Evolutionary conservation across 1,284 basidiomycete species (phyloP).

Genomic region (Sporisorium reilianum): DNA sequence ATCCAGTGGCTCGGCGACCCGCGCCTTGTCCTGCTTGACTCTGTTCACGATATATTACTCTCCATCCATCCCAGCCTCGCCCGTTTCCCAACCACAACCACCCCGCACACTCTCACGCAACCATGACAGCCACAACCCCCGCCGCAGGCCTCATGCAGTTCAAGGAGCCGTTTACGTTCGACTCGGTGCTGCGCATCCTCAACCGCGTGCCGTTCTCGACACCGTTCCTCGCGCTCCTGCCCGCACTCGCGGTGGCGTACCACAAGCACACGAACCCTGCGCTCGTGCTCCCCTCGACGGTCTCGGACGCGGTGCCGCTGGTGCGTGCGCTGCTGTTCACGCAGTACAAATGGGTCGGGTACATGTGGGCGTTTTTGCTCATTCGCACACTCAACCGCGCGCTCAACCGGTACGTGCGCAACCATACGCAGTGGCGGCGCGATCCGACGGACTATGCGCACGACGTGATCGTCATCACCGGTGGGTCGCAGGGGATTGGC

Average conservation of each 20-base stretch:
- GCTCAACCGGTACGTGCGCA: conserved; percentile 57
- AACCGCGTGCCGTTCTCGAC: conserved; percentile 56
- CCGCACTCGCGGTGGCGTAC: conserved; percentile 49
- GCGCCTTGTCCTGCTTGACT: too few species aligned
- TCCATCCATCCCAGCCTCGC: too few species aligned
- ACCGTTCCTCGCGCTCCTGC: conserved; percentile 58
- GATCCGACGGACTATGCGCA: conserved; percentile 61
- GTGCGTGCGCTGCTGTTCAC: conserved; percentile 46
- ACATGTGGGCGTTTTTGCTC: conserved; percentile 53
- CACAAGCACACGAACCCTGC: conserved; percentile 41
- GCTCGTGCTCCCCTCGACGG: conserved; percentile 4
- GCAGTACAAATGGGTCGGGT: conserved; percentile 58
- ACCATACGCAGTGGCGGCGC: conserved; percentile 53
- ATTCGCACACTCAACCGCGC: conserved; percentile 51
- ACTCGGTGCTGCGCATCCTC: conserved; percentile 49
- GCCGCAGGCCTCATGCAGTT: conserved; percentile 26
- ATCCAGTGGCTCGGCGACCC: too few species aligned
- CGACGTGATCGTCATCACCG: conserved; percentile 67
- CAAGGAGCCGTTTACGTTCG: conserved; percentile 57
- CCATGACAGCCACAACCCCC: conserved; percentile 18
- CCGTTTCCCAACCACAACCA: too few species aligned
- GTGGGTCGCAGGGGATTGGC: conserved; percentile 67
- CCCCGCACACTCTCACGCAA: not conserved
- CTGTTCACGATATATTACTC: too few species aligned
- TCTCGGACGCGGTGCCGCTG: conserved; percentile 22